Conservation (phyloP, 805 yeast species). For the Nematodospora valgi region DNA sequence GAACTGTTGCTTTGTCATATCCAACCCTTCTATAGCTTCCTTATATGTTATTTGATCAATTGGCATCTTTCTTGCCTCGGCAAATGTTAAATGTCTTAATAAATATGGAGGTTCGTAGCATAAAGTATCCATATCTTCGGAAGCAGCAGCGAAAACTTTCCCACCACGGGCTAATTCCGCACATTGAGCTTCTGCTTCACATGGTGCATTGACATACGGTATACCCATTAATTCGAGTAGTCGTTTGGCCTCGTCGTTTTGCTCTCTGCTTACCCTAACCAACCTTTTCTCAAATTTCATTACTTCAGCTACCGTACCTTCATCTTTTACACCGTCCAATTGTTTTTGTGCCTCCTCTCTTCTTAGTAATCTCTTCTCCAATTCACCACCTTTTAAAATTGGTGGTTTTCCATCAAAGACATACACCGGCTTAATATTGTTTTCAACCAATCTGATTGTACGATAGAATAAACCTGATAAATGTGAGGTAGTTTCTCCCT, state of each 20-base stretch:
- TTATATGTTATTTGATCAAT: slow-evolving; percentile 75
- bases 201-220: slow-evolving; percentile 90
- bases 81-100: slow-evolving; percentile 85
- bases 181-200: slow-evolving; percentile 99
- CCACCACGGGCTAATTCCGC: slow-evolving; percentile 88
- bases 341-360: slow-evolving; percentile 81
- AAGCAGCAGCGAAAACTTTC: slow-evolving; percentile 94
- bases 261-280: slow-evolving; percentile 84
- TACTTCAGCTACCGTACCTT: slow-evolving; percentile 75
- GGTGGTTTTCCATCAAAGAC: slow-evolving; percentile 99
- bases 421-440: slow-evolving; percentile 94
- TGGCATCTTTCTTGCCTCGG: slow-evolving; percentile 92
- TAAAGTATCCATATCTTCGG: slow-evolving; percentile 98
- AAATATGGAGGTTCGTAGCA: slow-evolving; percentile 85
- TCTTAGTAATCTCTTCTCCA: slow-evolving; percentile 76
- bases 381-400: slow-evolving; percentile 85
- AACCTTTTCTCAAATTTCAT: slow-evolving; percentile 79
- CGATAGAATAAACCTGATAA: slow-evolving; percentile 95
- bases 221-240: slow-evolving; percentile 88
- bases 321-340: slow-evolving; percentile 71
- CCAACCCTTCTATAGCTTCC: slow-evolving; percentile 72
- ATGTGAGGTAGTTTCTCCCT: slow-evolving; percentile 91
- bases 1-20: slow-evolving; percentile 68
- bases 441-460: slow-evolving; percentile 82
- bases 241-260: slow-evolving; percentile 89